Evolutionary conservation across 352 stramenopile genomes (phyloP).

Genomic region (Globisporangium paddicum): DNA sequence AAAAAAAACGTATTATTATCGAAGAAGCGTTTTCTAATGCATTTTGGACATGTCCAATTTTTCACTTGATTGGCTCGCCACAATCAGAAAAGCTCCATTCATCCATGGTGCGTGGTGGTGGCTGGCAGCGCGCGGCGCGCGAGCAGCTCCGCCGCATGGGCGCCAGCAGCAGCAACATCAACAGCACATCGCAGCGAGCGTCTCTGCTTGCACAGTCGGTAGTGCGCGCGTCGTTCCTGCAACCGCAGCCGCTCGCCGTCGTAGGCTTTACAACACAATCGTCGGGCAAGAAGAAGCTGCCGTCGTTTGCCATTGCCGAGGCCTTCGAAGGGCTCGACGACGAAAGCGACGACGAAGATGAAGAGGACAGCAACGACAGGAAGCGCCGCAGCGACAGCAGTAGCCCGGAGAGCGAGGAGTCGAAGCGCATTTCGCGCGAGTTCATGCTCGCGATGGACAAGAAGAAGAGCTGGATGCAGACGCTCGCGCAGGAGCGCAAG

Average conservation of each 20-base stretch:
- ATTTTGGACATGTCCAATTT: too few relatives aligned
- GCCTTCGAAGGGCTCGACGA: slow-evolving; percentile 53
- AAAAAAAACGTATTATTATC: too few relatives aligned
- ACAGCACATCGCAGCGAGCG: background rate
- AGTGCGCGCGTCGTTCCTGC: background rate
- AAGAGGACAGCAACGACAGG: background rate
- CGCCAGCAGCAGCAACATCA: background rate
- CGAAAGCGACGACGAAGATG: slow-evolving; percentile 17
- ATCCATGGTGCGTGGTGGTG: background rate
- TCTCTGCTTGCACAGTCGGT: background rate
- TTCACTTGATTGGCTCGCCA: background rate
- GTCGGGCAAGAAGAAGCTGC: slow-evolving; percentile 9
- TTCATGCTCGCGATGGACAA: slow-evolving; percentile 56
- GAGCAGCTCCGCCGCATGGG: slow-evolving; percentile 1
- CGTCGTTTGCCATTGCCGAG: slow-evolving; percentile 50
- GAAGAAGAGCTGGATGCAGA: slow-evolving; percentile 62
- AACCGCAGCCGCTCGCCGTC: background rate
- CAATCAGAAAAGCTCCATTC: background rate
- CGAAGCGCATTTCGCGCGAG: slow-evolving; percentile 27
- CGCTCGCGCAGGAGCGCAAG: slow-evolving; percentile 29
- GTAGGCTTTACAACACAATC: background rate
- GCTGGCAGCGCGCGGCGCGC: background rate
- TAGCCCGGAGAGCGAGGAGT: slow-evolving; percentile 18
- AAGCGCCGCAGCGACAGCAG: background rate
- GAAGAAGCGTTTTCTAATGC: too few relatives aligned